Evolutionary conservation across 2,329 filamentous ascomycete genomes (phyloP).

Genomic region (Alternaria brassicicola): DNA sequence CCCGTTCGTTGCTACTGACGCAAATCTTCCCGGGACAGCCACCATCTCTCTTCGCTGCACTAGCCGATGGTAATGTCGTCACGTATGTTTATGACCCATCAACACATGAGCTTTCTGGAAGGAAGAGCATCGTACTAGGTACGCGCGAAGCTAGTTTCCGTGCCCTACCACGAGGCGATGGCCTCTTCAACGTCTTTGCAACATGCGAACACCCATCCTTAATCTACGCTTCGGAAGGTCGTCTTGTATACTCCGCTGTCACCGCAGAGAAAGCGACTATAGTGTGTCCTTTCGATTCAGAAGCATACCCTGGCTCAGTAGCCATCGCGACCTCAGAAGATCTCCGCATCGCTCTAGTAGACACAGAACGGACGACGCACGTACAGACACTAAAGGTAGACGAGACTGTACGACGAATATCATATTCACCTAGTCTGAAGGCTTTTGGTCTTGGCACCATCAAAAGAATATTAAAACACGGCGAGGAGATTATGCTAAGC

Average conservation of each 20-base stretch:
- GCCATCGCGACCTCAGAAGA: conserved; percentile 78
- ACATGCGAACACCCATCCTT: conserved; percentile 93
- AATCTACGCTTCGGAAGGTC: conserved; percentile 86
- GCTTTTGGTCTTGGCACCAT: conserved; percentile 89
- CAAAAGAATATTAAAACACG: conserved; percentile 70
- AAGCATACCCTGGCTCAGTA: conserved; percentile 80
- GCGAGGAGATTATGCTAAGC: conserved; percentile 76
- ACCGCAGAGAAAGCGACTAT: conserved; percentile 84
- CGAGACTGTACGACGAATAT: conserved; percentile 84
- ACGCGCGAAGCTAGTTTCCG: conserved; percentile 84
- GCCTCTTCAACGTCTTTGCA: conserved; percentile 81
- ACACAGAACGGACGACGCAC: conserved; percentile 85
- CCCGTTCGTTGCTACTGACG: conserved; percentile 79
- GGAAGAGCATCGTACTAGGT: conserved; percentile 83
- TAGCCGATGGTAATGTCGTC: conserved; percentile 90
- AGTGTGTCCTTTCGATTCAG: conserved; percentile 81
- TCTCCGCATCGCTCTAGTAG: conserved; percentile 79
- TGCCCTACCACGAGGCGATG: conserved; percentile 70
- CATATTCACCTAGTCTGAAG: conserved; percentile 79
- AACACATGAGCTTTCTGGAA: conserved; percentile 69
- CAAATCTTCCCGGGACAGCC: conserved; percentile 71
- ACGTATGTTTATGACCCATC: conserved; percentile 74
- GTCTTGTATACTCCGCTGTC: conserved; percentile 90
- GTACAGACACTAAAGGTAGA: conserved; percentile 78
- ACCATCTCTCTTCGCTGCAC: conserved; percentile 83